Conservation (phyloP, 2,329 filamentous ascomycete genomes). For the Colletotrichum ledebouriae region DNA sequence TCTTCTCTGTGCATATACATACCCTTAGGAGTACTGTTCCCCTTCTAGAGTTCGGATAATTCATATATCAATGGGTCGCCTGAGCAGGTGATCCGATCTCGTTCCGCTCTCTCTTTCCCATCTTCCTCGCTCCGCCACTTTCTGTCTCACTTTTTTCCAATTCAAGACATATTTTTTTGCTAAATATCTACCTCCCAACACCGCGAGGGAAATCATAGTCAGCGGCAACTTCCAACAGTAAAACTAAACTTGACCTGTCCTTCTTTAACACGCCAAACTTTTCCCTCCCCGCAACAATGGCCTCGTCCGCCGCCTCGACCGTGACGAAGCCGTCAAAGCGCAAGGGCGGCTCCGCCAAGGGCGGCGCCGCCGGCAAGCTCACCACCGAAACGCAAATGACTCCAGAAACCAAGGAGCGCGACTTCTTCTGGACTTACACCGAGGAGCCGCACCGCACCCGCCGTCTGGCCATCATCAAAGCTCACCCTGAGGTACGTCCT, state of each 20-base stretch:
- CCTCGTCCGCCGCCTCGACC: slow-evolving; percentile 51
- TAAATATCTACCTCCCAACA: background rate
- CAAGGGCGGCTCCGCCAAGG: slow-evolving; percentile 41
- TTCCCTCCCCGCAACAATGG: slow-evolving; percentile 41
- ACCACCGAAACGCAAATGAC: slow-evolving; percentile 51
- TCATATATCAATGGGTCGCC: slow-evolving; percentile 20
- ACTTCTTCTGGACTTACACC: slow-evolving; percentile 99
- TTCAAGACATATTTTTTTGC: slow-evolving; percentile 35
- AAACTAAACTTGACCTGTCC: background rate
- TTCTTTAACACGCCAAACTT: background rate
- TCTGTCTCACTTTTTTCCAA: slow-evolving; percentile 8
- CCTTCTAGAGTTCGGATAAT: background rate
- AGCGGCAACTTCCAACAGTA: background rate
- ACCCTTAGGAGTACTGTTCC: slow-evolving; percentile 1
- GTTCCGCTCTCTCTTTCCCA: slow-evolving; percentile 7
- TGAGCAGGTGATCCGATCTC: slow-evolving; percentile 34
- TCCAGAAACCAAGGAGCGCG: slow-evolving; percentile 60
- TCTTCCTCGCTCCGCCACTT: slow-evolving; percentile 7
- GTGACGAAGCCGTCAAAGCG: slow-evolving; percentile 51
- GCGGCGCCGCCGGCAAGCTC: slow-evolving; percentile 45
- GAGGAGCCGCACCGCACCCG: slow-evolving; percentile 96
- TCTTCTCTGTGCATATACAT: background rate
- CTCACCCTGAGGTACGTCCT: slow-evolving; percentile 85
- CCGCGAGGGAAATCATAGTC: background rate
- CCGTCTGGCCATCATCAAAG: slow-evolving; percentile 95